phyloP scores from a whole-genome alignment of 345 rosid genomes.

The Melastoma malabathricum region DNA sequence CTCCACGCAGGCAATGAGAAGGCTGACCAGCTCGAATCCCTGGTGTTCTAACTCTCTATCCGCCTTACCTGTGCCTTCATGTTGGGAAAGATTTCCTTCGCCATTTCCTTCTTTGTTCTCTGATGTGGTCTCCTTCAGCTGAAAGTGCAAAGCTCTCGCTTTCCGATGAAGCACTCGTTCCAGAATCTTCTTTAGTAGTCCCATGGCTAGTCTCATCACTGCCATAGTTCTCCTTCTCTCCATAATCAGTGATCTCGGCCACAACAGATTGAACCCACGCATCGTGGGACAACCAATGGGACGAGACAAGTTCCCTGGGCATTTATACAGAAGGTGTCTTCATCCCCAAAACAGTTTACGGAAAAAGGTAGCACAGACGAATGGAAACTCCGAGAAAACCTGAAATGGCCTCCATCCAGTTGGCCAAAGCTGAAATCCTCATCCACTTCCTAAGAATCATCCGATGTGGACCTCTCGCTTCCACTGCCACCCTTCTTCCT shows the following conservation, averaged over 20 bases:
- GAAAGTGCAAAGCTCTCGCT: conserved; percentile 44
- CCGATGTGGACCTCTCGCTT: conserved; percentile 4
- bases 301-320: conserved; percentile 54
- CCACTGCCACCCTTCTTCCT: conserved; percentile 36
- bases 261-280: conserved; percentile 73
- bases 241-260: conserved; percentile 57
- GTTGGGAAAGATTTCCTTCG: conserved; percentile 33
- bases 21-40: conserved; percentile 66
- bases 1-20: conserved; percentile 66
- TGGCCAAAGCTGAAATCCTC: conserved; percentile 33
- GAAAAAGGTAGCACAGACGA: conserved; percentile 51
- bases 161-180: conserved; percentile 72
- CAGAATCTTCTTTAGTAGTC: conserved; percentile 56
- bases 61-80: conserved; percentile 24
- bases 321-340: conserved; percentile 55
- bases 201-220: conserved; percentile 38
- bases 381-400: conserved; percentile 59
- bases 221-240: conserved; percentile 30
- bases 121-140: conserved; percentile 25
- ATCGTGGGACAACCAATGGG: conserved; percentile 46
- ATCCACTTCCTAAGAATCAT: conserved; percentile 21
- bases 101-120: conserved; percentile 44
- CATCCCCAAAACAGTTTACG: conserved; percentile 42
- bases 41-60: conserved; percentile 35
- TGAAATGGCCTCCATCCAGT: conserved; percentile 35